These are phyloP conservation scores for Talaromyces sp. DNA, from an alignment of 2,329 filamentous ascomycete species.

Conservation along the genomic window DNA sequence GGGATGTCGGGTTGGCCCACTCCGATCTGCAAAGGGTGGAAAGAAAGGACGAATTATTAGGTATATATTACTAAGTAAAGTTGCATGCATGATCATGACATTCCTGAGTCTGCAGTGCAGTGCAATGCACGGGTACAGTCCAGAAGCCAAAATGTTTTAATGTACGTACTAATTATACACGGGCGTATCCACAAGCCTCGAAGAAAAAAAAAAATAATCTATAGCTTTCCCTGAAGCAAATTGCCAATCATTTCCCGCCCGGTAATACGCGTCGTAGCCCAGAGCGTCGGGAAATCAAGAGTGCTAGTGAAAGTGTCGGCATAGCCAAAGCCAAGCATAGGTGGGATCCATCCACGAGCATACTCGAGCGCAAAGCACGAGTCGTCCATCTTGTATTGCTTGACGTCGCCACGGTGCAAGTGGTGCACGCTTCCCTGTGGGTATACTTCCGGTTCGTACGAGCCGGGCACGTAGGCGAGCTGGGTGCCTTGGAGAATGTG, in stretches of 20 bases:
- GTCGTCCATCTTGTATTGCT: constrained; percentile 57
- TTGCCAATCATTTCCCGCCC: constrained; percentile 72
- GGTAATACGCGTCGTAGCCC: constrained; percentile 70
- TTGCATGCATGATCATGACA: constrained; percentile 8
- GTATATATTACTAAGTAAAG: not conserved
- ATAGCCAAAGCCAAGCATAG: constrained; percentile 86
- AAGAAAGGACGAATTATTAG: not conserved
- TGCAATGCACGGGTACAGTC: not conserved
- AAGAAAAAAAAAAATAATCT: constrained; percentile 17
- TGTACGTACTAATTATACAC: not conserved
- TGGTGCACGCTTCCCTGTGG: constrained; percentile 34
- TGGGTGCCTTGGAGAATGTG: constrained; percentile 62
- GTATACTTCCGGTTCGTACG: constrained; percentile 34
- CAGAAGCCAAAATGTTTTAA: not conserved
- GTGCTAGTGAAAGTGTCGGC: constrained; percentile 76
- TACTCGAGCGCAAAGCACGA: constrained; percentile 37
- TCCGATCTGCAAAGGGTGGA: not conserved
- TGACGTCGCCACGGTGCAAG: constrained; percentile 59
- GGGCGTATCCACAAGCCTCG: not conserved
- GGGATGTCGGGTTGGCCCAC: not conserved
- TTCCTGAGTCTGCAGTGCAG: constrained; percentile 8
- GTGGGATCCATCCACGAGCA: constrained; percentile 73
- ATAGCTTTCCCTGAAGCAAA: constrained; percentile 66
- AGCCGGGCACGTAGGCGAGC: constrained; percentile 33
- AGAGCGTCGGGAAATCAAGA: constrained; percentile 78